phyloP scores from a whole-genome alignment of 148 eudicot species.

The Persicaria maculosa region DNA sequence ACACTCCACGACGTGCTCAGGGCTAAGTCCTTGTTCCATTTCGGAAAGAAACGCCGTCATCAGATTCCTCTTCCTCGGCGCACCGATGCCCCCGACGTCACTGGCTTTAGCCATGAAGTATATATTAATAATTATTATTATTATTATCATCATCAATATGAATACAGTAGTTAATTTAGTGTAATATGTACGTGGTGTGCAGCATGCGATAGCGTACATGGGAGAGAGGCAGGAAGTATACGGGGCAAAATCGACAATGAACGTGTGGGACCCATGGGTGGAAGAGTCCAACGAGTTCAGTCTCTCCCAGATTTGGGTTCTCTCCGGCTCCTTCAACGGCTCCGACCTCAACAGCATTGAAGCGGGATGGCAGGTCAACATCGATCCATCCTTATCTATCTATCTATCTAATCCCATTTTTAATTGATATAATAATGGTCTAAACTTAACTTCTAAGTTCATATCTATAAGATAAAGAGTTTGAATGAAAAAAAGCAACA shows the following conservation, averaged over 20 bases:
- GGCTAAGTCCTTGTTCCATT: constrained; percentile 82
- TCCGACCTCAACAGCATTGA: constrained; percentile 94
- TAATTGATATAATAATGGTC: no score
- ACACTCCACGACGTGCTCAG: constrained; percentile 67
- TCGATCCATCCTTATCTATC: not conserved
- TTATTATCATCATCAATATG: not conserved
- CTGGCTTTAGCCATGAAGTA: constrained; percentile 93
- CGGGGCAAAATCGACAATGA: constrained; percentile 89
- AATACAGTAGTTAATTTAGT: not conserved
- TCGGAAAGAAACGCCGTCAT: constrained; percentile 55
- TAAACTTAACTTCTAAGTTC: no score
- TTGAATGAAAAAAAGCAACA: no score
- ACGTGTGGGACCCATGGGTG: constrained; percentile 86
- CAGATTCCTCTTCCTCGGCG: constrained; percentile 26
- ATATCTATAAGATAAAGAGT: no score
- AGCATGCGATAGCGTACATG: constrained; percentile 98
- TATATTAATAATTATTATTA: not conserved
- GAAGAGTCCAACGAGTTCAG: constrained; percentile 82
- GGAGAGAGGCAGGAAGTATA: constrained; percentile 54
- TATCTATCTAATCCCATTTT: no score
- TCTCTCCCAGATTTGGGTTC: constrained; percentile 93
- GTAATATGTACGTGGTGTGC: not conserved
- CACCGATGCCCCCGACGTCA: constrained; percentile 66
- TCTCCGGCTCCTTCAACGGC: constrained; percentile 91
- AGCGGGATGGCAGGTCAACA: constrained; percentile 99